Base-by-base conservation (phyloP, 2,329 filamentous ascomycete species). In the Allantophomopsis cytisporea region DNA sequence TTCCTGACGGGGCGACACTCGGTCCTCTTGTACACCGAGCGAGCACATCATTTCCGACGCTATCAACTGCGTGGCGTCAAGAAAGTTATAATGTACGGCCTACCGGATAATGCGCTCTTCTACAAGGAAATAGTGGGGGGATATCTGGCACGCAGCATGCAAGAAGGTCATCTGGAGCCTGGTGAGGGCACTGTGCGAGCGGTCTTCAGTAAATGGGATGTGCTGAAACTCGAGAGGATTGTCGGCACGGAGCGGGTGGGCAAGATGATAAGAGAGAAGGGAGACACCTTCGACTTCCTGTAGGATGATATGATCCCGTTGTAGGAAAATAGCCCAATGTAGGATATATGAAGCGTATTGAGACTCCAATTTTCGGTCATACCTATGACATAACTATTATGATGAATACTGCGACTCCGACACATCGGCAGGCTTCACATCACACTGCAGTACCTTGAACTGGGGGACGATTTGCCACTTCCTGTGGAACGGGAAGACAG, bases 11-110 rank as follows among this genome's bases (percentile, higher is more conserved):
- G 88, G 5, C 71, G 87, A 13, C 83, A 95, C 55, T 76, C 76
- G 15, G 71, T 96, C 14, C 62, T 98, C 31, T 66, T 98, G 13
- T 98, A 96, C 62, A 93, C 88, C 2, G 89, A 94, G 58, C 79
- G 91, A 43, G 84, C 88, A n/a, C 91, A 98, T 60, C 91, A 98
- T 60, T 96, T 96, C 68, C 77, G 86, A 37, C 73, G 91, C n/a
- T 87, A 91, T 54, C 73, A 75, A 48, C 69, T 98, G 39, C 73
- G 76, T 30, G 91, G 91, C 16, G 86, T 91, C 12, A 80, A 79
- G 57, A 71, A 79, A 32, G 73, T 96, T n/a, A 71, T 95, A 38
- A 81, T 94, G 67, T 96, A 96, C 57, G 83, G 80, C 1, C 59
- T 95, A 23, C 91, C 91, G 0, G 89, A 96, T 51, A 94, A 95